Evolutionary conservation across 2,329 filamentous ascomycete genomes (phyloP).

Genomic region (Fusarium mundagurra): DNA sequence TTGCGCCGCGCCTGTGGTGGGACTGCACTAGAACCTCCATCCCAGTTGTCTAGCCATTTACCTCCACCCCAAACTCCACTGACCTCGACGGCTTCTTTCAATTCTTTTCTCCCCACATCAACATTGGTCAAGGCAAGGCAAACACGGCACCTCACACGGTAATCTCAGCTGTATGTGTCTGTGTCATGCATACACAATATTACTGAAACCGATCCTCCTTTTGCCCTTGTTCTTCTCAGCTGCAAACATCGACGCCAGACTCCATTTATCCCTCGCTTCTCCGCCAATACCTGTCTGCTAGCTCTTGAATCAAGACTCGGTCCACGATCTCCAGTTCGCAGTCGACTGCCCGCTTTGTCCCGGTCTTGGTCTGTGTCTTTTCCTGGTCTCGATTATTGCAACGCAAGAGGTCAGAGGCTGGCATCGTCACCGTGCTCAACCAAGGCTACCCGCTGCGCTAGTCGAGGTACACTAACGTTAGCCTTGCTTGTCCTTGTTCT

Average conservation of each 20-base stretch:
- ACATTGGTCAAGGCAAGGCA: conserved; percentile 16
- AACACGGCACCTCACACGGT: conserved; percentile 33
- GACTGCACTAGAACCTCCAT: conserved; percentile 32
- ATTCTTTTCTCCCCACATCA: conserved; percentile 33
- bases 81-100: conserved; percentile 27
- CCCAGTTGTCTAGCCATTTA: conserved; percentile 25
- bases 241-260: conserved; percentile 26
- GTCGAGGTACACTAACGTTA: conserved; percentile 33
- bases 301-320: conserved; percentile 14
- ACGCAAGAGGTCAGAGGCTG: conserved; percentile 33
- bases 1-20: conserved; percentile 26
- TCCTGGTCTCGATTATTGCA: conserved; percentile 18
- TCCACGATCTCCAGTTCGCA: conserved; percentile 16
- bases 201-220: conserved; percentile 19
- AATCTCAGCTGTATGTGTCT: conserved; percentile 38
- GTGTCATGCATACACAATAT: conserved; percentile 34
- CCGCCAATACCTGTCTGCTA: conserved; percentile 10
- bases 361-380: conserved; percentile 38
- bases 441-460: conserved; percentile 37
- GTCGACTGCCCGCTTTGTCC: conserved; percentile 24
- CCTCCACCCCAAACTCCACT: conserved; percentile 20
- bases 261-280: conserved; percentile 17
- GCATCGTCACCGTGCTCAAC: conserved; percentile 40
- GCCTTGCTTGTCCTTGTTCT: conserved; percentile 35
- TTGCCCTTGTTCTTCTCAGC: conserved; percentile 13